Conservation (phyloP, 768 basidiomycete species). For the Melanogaster broomeanus region DNA sequence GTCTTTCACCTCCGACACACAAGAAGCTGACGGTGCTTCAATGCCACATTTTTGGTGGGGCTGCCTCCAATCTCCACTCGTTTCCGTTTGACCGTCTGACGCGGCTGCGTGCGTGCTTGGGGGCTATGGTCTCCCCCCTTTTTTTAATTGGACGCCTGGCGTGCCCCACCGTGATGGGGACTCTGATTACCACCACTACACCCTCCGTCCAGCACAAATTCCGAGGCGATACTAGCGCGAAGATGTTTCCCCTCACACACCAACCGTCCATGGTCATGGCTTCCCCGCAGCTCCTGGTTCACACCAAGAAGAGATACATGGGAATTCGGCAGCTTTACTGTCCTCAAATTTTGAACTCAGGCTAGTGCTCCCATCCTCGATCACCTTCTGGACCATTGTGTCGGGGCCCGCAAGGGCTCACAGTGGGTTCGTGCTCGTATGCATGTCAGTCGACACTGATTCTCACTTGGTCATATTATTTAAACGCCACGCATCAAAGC, state of each 20-base stretch:
- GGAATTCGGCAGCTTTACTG: conserved; percentile 18
- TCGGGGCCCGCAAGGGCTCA: background rate
- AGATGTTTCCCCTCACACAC: background rate
- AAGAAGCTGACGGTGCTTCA: too few species aligned
- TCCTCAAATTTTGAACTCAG: background rate
- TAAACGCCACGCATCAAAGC: background rate
- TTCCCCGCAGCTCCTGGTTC: conserved; percentile 3
- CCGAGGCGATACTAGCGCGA: background rate
- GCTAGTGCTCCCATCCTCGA: background rate
- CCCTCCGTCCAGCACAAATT: conserved; percentile 1
- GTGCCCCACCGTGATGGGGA: too few species aligned
- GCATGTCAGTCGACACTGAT: too few species aligned
- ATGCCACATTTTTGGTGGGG: too few species aligned
- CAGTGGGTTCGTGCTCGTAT: too few species aligned
- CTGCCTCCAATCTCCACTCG: too few species aligned
- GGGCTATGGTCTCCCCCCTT: too few species aligned
- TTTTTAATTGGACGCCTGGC: too few species aligned
- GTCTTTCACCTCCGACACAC: too few species aligned
- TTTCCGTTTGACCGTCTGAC: too few species aligned
- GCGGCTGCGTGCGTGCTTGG: too few species aligned
- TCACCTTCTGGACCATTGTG: background rate
- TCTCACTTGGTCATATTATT: background rate
- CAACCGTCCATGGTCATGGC: conserved; percentile 1
- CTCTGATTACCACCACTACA: background rate
- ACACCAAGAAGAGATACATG: conserved; percentile 4